A percentile compares a stretch with the other conserved stretches of the same genome.
Evolutionary conservation across 495 filamentous ascomycete species (phyloP).

Genomic region (Pyronema domesticum): DNA sequence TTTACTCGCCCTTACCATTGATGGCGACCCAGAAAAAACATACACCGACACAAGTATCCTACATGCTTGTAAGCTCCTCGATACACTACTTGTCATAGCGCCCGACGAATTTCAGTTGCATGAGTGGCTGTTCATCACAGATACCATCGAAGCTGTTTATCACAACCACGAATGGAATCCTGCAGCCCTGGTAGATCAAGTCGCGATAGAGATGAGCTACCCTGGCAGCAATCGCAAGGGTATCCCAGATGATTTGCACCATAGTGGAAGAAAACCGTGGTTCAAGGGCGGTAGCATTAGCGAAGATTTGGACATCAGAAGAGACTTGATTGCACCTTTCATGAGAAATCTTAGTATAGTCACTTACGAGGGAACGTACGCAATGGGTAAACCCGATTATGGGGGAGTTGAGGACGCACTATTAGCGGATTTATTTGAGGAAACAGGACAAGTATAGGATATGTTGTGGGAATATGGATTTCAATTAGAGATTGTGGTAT

Average conservation of each 20-base stretch:
- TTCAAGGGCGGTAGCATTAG: conserved; percentile 30
- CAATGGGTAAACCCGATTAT: conserved; percentile 54
- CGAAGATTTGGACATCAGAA: conserved; percentile 14
- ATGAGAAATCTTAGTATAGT: conserved; percentile 80
- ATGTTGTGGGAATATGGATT: no score
- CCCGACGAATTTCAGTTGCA: conserved; percentile 92
- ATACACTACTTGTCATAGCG: conserved; percentile 60
- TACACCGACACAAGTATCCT: conserved; percentile 59
- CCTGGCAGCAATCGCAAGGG: conserved; percentile 4
- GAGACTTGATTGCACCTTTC: conserved; percentile 61
- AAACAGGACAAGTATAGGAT: conserved; percentile 20
- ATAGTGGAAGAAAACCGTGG: conserved; percentile 43
- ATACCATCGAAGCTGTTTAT: conserved; percentile 93
- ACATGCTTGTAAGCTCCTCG: conserved; percentile 84
- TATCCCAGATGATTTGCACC: conserved; percentile 26
- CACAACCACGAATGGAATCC: conserved; percentile 21
- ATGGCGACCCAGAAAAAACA: conserved; percentile 41
- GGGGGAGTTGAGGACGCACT: conserved; percentile 49
- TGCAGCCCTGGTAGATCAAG: conserved; percentile 64
- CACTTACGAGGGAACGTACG: conserved; percentile 80
- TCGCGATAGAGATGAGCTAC: conserved; percentile 49
- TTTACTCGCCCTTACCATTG: conserved; percentile 54
- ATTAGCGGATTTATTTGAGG: conserved; percentile 69
- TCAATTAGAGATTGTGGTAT: no score
- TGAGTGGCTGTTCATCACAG: conserved; percentile 92